Evolutionary conservation across 108 stramenopile genomes (phyloP), one percentile per base, ranked within the genome.

Genomic region (Epithemia pelagica): DNA sequence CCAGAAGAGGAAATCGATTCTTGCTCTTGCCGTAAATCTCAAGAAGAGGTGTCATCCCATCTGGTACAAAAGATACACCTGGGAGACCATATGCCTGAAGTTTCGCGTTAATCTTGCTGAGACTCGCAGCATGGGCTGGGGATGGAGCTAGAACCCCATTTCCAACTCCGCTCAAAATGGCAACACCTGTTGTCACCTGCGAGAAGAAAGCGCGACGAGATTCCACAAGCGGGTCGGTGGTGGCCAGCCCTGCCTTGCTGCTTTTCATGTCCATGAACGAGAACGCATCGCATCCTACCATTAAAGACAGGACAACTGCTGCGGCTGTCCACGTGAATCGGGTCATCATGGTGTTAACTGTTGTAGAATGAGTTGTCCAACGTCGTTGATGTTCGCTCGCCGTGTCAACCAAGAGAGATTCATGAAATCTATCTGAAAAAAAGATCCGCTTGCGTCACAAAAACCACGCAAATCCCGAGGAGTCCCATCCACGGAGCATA

Each of bases 1-100:
- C 94, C 1, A 97, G 74, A 30, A 96, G 74, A 0, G 94, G 90
- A 58, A 87, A 85, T 55, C 96, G 83, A 70, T 95, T 92, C 66
- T 77, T 79, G 52, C 87, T 86, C 59, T 80, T 84, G 26, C 91
- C 94, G 57, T 87, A 97, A 51, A 89, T 81, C 72, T 95, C 89
- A 32, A 92, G 79, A 23, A 97, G 74, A 2, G 91, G 88, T 25
- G 78, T 79, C 65, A 95, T 84, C 8, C 96, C 96, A 70, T 78
- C 80, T 2, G 94, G 92, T 5, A 88, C 58, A n/a, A 74, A 61
- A 20, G 58, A 57, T 1, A 91, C 55, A 7, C 70, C 68, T 25
- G 95, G 93, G 10, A 97, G 79, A 27, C 95, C 91, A 75, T 77
- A 75, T 58, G 56, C 71, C 37, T 51, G 59, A 23, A 94, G 84